phyloP scores from a whole-genome alignment of 352 stramenopile species.

The Phytopythium chamaehyphon region DNA sequence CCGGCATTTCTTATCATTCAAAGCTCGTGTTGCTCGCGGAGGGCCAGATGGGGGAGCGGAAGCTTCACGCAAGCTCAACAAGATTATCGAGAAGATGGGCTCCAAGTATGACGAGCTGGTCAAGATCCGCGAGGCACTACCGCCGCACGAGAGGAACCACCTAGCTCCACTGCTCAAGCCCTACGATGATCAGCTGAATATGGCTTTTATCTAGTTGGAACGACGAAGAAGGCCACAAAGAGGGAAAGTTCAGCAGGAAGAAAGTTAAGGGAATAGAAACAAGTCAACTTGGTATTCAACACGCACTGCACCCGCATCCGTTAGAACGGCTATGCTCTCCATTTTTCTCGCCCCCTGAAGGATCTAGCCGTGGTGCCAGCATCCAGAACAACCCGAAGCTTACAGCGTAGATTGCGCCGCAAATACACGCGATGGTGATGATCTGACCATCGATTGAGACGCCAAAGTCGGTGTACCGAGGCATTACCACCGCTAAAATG shows the following conservation, averaged over 20 bases:
- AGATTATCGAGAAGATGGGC: conserved; percentile 85
- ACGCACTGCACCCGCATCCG: no score
- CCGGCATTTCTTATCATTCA: conserved; percentile 83
- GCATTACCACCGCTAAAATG: conserved; percentile 26
- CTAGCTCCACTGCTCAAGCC: conserved; percentile 79
- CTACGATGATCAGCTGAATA: conserved; percentile 85
- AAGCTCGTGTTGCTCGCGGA: conserved; percentile 55
- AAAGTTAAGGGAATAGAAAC: conserved; percentile 14
- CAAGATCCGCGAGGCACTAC: conserved; percentile 77
- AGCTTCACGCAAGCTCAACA: conserved; percentile 72
- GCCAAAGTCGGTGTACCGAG: conserved; percentile 65
- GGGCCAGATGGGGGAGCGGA: conserved; percentile 37
- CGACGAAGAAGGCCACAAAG: no score
- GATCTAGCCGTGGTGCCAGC: conserved; percentile 6
- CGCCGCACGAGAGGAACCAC: conserved; percentile 80
- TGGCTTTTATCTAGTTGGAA: conserved; percentile 75
- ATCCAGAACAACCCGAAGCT: conserved; percentile 23
- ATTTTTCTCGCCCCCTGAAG: conserved; percentile 10
- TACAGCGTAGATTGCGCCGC: conserved; percentile 30
- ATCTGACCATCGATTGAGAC: conserved; percentile 33
- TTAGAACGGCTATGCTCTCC: no score
- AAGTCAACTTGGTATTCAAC: conserved; percentile 3
- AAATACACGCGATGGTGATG: conserved; percentile 27
- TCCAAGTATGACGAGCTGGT: conserved; percentile 85
- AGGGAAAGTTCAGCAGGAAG: no score